Conservation (phyloP, 2,329 filamentous ascomycete genomes). For the Paraphaeosphaeria minitans region DNA sequence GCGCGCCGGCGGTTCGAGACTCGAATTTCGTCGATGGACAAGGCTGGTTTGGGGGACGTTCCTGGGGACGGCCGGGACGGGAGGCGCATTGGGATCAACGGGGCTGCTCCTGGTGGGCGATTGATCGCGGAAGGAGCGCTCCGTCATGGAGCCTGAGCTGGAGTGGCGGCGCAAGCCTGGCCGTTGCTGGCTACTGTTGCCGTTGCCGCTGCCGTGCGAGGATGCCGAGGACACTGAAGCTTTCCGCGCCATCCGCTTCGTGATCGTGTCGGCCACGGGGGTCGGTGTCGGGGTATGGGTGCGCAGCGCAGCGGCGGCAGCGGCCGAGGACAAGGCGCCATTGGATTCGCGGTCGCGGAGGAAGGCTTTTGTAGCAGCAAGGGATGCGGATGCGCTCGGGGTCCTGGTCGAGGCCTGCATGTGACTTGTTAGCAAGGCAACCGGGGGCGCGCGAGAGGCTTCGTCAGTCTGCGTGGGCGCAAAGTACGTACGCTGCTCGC, state of each 20-base stretch:
- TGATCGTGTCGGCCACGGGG: slow-evolving; percentile 80
- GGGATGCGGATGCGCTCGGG: slow-evolving; percentile 73
- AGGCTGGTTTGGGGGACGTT: slow-evolving; percentile 43
- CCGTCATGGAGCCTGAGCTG: slow-evolving; percentile 83
- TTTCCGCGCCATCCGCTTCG: slow-evolving; percentile 80
- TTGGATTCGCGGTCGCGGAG: slow-evolving; percentile 68
- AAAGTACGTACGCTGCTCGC: slow-evolving; percentile 6
- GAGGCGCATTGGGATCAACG: slow-evolving; percentile 62
- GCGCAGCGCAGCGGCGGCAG: slow-evolving; percentile 82
- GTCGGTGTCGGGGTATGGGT: slow-evolving; percentile 79
- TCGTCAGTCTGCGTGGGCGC: background rate
- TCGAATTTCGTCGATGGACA: slow-evolving; percentile 50
- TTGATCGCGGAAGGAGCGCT: slow-evolving; percentile 82
- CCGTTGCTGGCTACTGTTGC: slow-evolving; percentile 52
- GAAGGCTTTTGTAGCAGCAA: slow-evolving; percentile 82
- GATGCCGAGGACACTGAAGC: slow-evolving; percentile 75
- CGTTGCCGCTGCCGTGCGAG: slow-evolving; percentile 64
- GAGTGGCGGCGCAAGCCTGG: slow-evolving; percentile 52
- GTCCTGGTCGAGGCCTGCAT: slow-evolving; percentile 50
- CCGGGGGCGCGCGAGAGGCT: background rate
- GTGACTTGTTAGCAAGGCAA: slow-evolving; percentile 8
- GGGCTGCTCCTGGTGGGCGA: slow-evolving; percentile 53
- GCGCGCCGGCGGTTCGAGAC: slow-evolving; percentile 57
- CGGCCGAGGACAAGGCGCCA: slow-evolving; percentile 76
- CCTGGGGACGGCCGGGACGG: slow-evolving; percentile 74